Evolutionary conservation across 805 yeast species (phyloP), one percentile per base, ranked within the genome.

Genomic region (Geotrichum ghanense): DNA sequence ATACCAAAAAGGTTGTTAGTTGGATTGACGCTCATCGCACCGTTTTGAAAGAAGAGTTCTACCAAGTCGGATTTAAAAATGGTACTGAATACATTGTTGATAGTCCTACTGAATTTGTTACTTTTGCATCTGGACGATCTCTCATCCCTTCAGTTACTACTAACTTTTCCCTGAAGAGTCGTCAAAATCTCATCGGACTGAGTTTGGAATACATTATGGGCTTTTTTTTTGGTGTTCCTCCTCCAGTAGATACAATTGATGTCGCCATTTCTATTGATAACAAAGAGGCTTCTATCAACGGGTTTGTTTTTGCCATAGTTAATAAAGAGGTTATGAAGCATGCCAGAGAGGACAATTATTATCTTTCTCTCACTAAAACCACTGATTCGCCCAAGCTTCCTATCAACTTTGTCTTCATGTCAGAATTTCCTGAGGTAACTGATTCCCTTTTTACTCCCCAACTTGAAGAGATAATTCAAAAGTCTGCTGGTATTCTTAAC

Each of bases 111-210:
- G 68, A 72, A 50, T 86, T 65, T 63, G 65, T 72, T 9, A 70
- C 84, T 31, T 92, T 86, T 62, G 95, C 96, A 40, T 75, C 95
- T 48, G 98, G 98, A 51, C 80, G 98, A 64, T 69, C 77, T 49
- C 81, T 86, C 62, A 73, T 92, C 50, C 78, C 78, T 50, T 72
- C 76, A 47, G 66, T 88, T 48, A 67, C 73, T 48, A 71, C 81
- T 42, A 76, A 73, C 51, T 71, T 88, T 61, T 74, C 73, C 48
- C 71, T 89, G 64, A 70, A 76, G 51, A 78, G 94, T 50, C 81
- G 97, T 70, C 89, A 86, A 62, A 90, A 89, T 65, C 56, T 82
- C 23, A 69, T 86, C 53, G 68, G 83, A 49, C 75, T 83, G 74
- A 31, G 74, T 16, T 64, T 79, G 64, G 97, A 92, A 65, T 61